Percentiles rank a stretch among this genome's conserved stretches.
These are phyloP conservation scores for Candida coleopterorum DNA, from an alignment of 805 yeast species.

Conservation along the genomic window DNA sequence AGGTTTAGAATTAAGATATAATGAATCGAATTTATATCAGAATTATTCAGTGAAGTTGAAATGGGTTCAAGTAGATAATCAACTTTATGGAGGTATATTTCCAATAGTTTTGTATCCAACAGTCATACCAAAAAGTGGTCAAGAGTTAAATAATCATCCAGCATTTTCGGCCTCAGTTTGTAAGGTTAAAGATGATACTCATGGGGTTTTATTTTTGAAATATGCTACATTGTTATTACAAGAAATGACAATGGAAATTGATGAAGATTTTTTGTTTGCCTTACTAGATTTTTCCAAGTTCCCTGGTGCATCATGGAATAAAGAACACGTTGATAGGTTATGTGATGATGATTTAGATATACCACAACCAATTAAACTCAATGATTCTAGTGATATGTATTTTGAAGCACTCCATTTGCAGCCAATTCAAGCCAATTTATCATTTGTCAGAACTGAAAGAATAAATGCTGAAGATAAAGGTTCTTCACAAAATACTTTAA, in stretches of 20 bases:
- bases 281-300: slow-evolving; percentile 72
- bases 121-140: slow-evolving; percentile 76
- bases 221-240: slow-evolving; percentile 87
- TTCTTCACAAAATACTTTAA: slow-evolving; percentile 57
- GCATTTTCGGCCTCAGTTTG: slow-evolving; percentile 83
- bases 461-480: slow-evolving; percentile 60
- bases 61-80: slow-evolving; percentile 95
- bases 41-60: slow-evolving; percentile 75
- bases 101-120: slow-evolving; percentile 90
- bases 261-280: slow-evolving; percentile 87
- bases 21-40: slow-evolving; percentile 80
- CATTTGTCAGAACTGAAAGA: slow-evolving; percentile 86
- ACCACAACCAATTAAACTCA: slow-evolving; percentile 62
- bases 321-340: slow-evolving; percentile 38
- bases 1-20: slow-evolving; percentile 76
- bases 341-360: slow-evolving; percentile 61
- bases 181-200: slow-evolving; percentile 79
- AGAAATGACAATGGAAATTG: slow-evolving; percentile 88
- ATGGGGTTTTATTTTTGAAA: slow-evolving; percentile 86
- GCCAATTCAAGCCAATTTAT: slow-evolving; percentile 82
- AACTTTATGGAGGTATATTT: slow-evolving; percentile 78
- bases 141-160: slow-evolving; percentile 86
- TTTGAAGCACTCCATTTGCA: slow-evolving; percentile 91
- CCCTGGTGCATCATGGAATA: slow-evolving; percentile 79
- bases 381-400: slow-evolving; percentile 69